Base-by-base conservation (phyloP, 78 protist genomes). In the Emiliania huxleyi region DNA sequence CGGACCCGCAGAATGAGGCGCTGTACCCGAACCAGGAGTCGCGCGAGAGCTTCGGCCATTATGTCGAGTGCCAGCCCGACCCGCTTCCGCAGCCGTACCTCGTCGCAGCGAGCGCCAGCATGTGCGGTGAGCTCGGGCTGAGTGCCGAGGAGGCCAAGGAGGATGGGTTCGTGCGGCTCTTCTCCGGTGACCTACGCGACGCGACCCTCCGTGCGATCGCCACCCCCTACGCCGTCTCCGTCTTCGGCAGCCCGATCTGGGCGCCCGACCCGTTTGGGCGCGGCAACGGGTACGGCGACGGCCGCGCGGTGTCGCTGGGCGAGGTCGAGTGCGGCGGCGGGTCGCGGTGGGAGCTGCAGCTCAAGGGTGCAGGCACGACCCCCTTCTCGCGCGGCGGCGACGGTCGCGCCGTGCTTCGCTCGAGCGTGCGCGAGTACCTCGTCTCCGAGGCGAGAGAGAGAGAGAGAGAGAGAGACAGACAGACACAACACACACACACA, bases 371-470 rank as follows among this genome's bases (percentile, higher is more conserved):
- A 0, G 98, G 98, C n/a, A 33, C 12, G 52, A 97, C 98, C 0
- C 98, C 98, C 0, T 97, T 84, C 94, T 95, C 96, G 33, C 94
- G 98, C 37, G 42, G 52, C 23, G 98, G 94, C 37, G 98, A 97
- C 48, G 98, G 98, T 4, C 93, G 98, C 26, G 95, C 95, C 18
- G 98, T 97, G 49, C 91, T 97, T 48, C 95, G 98, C n/a, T 95
- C 97, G 45, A 83, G 95, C 42, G 48, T 97, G 25, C 95, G 98
- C 12, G 98, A 97, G 96, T 97, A 89, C 91, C 71, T 96, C 23
- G 94, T 62, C 29, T 62, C 75, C 33, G 75, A 62, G 75, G 75
- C n/a, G n/a, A n/a, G n/a, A n/a, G n/a, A n/a, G n/a, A n/a, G n/a
- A n/a, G n/a, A n/a, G n/a, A n/a, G n/a, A n/a, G n/a, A n/a, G n/a